Evolutionary conservation across 352 stramenopile genomes (phyloP), one percentile per base, ranked within the genome.

Genomic region (Pilasporangium apinafurcum): DNA sequence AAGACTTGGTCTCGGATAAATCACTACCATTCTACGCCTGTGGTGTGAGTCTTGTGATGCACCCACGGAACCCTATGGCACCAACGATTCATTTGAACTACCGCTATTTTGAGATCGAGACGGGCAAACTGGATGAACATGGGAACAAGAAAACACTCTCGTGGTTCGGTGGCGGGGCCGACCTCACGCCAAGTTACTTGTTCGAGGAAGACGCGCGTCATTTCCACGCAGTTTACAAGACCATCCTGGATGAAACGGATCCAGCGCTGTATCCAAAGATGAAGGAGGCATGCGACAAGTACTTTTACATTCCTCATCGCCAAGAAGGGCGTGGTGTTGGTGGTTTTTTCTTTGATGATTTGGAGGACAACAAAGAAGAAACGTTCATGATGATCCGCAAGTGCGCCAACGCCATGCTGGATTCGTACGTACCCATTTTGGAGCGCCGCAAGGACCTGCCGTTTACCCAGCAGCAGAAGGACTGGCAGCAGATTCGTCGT

Each of bases 331-430:
- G 96, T 31, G 96, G 96, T 26, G 65, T 99, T 20, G 96, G 96
- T 12, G 96, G 96, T 26, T 98, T 99, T 50, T 99, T 99, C 76
- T 99, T 97, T 50, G 95, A 99, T 62, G 95, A 99, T 61, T 65
- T 98, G 29, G 97, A 96, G 25, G 92, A 98, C 58, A 92, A 87
- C 37, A 83, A 85, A 0, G 92, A 98, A 37, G 56, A 83, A 50
- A 83, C 76, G 33, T 92, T 90, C 61, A 72, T 87, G 63, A 89
- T 78, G 64, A 67, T 88, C 31, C 76, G 80, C 22, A 59, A 56
- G 35, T 90, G 77, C 49, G 75, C 77, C 29, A 92, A 90, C 58
- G 79, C 80, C 34, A 87, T 88, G 75, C 61, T 92, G 8, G 80
- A 92, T 53, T 79, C 95, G n/a, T 99, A 99, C 63, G 66, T 96